Evolutionary conservation across 192 early-diverging fungal genomes (phyloP).

Genomic region (Cladochytrium replicatum): DNA sequence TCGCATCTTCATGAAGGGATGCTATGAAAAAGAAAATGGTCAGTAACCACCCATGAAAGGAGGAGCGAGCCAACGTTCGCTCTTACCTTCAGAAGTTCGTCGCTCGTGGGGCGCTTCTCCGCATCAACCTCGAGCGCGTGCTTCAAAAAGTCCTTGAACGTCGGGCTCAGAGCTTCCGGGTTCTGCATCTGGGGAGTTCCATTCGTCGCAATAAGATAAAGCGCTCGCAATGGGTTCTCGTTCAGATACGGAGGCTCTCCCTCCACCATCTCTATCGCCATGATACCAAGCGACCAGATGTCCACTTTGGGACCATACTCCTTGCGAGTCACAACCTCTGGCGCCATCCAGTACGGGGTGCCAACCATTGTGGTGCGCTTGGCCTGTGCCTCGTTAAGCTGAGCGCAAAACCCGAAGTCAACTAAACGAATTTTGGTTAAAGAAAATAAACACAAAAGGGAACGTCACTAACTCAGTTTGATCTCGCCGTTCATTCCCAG

Average conservation of each 20-base stretch:
- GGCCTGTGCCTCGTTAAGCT: constrained; percentile 70
- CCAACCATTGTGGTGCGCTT: constrained; percentile 59
- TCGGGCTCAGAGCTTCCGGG: constrained; percentile 66
- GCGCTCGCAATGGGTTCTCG: constrained; percentile 89
- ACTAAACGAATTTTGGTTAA: constrained; percentile 86
- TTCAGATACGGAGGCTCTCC: constrained; percentile 92
- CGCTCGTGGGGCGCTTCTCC: constrained; percentile 64
- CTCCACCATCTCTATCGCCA: constrained; percentile 97
- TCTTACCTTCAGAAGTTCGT: constrained; percentile 62
- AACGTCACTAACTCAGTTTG: constrained; percentile 47
- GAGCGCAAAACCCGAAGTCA: constrained; percentile 94
- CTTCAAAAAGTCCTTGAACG: constrained; percentile 80
- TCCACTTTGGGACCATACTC: constrained; percentile 64
- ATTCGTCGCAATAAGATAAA: constrained; percentile 92
- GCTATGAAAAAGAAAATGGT: constrained; percentile 26
- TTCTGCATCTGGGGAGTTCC: constrained; percentile 86
- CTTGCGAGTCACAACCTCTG: constrained; percentile 51
- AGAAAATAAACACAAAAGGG: constrained; percentile 8
- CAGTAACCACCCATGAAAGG: constrained; percentile 2
- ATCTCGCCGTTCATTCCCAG: constrained; percentile 63
- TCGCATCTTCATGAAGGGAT: constrained; percentile 76
- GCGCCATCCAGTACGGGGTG: constrained; percentile 43
- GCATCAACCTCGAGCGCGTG: constrained; percentile 80
- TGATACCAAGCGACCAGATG: constrained; percentile 89
- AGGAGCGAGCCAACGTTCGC: background rate